phyloP scores from a whole-genome alignment of 2,329 filamentous ascomycete species.

The Colletotrichum sp. region DNA sequence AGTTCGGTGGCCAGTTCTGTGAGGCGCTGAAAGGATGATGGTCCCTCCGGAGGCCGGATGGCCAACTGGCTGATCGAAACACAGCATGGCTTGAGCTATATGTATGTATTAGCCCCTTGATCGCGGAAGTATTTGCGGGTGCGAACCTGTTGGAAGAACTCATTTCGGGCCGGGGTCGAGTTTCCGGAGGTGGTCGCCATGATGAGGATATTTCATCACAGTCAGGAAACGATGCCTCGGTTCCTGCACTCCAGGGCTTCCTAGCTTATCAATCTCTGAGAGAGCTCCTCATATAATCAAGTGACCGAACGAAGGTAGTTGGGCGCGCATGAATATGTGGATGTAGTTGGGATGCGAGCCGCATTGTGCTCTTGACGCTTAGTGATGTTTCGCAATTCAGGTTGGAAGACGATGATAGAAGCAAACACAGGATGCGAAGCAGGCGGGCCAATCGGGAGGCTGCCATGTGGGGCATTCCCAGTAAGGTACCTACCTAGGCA shows the following conservation, averaged over 20 bases:
- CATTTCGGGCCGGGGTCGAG: slow-evolving; percentile 29
- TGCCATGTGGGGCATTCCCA: neutral
- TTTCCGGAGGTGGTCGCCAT: slow-evolving; percentile 11
- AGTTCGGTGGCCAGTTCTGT: slow-evolving; percentile 50
- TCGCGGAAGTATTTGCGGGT: too few relatives aligned
- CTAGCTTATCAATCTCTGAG: neutral
- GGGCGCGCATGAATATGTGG: neutral
- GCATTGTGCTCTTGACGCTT: neutral
- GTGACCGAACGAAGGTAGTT: neutral
- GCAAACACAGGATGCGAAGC: neutral
- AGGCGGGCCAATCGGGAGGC: neutral
- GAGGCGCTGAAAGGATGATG: slow-evolving; percentile 47
- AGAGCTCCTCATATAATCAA: neutral
- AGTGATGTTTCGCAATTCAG: neutral
- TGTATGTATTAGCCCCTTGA: neutral
- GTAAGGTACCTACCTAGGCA: neutral
- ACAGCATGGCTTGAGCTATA: slow-evolving; percentile 67
- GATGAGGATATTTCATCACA: neutral
- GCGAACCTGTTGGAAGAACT: slow-evolving; percentile 41
- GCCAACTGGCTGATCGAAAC: slow-evolving; percentile 64
- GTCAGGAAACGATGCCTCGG: neutral
- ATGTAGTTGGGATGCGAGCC: neutral
- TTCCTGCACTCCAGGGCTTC: neutral
- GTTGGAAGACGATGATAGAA: neutral
- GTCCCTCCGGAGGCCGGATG: slow-evolving; percentile 50